phyloP scores from a whole-genome alignment of 208 protist species.

The Leishmania turanica region DNA sequence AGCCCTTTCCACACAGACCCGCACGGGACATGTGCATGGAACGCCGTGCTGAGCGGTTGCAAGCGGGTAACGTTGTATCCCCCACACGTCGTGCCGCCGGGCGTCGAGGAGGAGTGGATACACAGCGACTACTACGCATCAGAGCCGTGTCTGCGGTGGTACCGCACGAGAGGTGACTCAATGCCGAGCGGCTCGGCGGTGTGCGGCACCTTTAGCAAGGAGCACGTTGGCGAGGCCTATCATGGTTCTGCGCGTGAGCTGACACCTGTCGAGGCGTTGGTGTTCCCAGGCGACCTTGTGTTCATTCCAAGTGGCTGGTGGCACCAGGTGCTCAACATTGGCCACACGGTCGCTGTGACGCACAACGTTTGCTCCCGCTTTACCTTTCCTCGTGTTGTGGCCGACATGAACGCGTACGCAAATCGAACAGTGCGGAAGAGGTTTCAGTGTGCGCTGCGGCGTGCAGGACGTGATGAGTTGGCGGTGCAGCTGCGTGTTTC shows the following conservation, averaged over 20 bases:
- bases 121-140: slow-evolving; percentile 54
- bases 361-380: slow-evolving; percentile 40
- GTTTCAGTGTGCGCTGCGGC: slow-evolving; percentile 16
- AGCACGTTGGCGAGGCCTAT: not conserved
- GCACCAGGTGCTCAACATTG: slow-evolving; percentile 54
- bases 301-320: slow-evolving; percentile 58
- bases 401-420: slow-evolving; percentile 32
- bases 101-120: slow-evolving; percentile 39
- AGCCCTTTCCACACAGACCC: slow-evolving; percentile 52
- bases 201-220: slow-evolving; percentile 6
- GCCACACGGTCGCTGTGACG: slow-evolving; percentile 44
- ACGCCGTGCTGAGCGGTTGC: slow-evolving; percentile 37
- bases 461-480: slow-evolving; percentile 2
- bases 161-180: slow-evolving; percentile 4
- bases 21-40: slow-evolving; percentile 48
- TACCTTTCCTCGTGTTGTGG: slow-evolving; percentile 41
- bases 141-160: slow-evolving; percentile 44
- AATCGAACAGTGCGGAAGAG: slow-evolving; percentile 14
- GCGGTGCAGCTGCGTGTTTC: slow-evolving; percentile 12
- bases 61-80: slow-evolving; percentile 53
- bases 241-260: not conserved
- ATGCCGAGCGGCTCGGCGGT: slow-evolving; percentile 8
- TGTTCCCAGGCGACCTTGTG: slow-evolving; percentile 41
- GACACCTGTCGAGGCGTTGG: slow-evolving; percentile 35
- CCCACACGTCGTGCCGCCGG: slow-evolving; percentile 38